Percentiles rank a stretch among this genome's conserved stretches.
phyloP scores from a whole-genome alignment of 306 rosid genomes.

The Cucurbita argyrosperma region DNA sequence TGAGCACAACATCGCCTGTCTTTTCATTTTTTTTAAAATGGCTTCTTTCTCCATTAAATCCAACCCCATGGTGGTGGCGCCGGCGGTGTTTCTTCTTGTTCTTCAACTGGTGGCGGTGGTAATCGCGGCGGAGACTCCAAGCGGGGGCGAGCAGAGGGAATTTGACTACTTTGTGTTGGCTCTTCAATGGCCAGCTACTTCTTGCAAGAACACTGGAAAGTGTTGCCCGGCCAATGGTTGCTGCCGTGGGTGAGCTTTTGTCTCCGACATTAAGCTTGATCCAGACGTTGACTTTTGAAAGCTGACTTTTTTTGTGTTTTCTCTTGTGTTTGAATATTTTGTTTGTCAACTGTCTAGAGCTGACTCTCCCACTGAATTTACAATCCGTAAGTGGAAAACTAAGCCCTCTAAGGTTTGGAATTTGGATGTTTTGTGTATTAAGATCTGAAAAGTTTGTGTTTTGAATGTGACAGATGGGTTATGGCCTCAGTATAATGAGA shows the following conservation, averaged over 20 bases:
- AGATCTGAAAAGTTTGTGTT: neutral
- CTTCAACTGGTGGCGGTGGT: neutral
- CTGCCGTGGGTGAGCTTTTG: neutral
- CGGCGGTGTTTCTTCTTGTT: neutral
- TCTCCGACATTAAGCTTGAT: too few species aligned
- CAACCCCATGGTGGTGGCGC: neutral
- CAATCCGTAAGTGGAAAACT: neutral
- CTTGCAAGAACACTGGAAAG: neutral
- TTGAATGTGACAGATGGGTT: neutral
- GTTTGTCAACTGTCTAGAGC: neutral
- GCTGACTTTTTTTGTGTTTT: neutral
- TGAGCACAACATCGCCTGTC: neutral
- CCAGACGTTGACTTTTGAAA: neutral
- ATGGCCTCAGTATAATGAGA: neutral
- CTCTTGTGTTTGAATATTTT: too few species aligned
- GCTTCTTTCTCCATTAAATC: neutral
- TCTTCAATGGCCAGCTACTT: neutral
- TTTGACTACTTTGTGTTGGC: slow-evolving; percentile 9
- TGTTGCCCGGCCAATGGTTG: neutral
- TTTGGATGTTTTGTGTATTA: neutral
- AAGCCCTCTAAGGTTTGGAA: neutral
- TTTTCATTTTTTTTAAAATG: neutral
- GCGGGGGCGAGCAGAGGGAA: neutral
- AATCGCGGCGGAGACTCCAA: neutral
- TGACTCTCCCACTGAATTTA: neutral